Evolutionary conservation across 495 filamentous ascomycete genomes (phyloP), one percentile per base, ranked within the genome.

Genomic region (Neurospora sp.): DNA sequence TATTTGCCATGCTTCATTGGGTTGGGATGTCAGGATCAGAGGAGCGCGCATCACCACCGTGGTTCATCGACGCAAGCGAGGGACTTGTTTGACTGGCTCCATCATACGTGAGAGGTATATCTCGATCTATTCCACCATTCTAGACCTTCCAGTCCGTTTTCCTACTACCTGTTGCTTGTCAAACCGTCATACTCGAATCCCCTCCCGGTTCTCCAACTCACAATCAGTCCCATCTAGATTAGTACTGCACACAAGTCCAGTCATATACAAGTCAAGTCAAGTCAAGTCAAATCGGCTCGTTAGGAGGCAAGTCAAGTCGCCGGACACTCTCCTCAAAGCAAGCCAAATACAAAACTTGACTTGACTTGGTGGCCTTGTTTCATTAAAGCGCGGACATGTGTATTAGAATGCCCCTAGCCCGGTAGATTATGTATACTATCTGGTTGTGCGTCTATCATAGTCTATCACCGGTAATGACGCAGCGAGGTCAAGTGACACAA

Each of bases 21-120:
- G n/a, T 41, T 16, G 40, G 14, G 2, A 0, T 16, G 0, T 5
- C 0, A 0, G 40, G 6, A 42, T 42, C 0, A 3, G 40, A 42
- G 14, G 2, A 18, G 0, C 40, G 14, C 18, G 14, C 14, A 42
- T 42, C 40, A 42, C 5, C 14, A 18, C 0, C 40, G 8, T 7
- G 2, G 5, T 18, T 7, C 5, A 7, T 42, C 2, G 14, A 42
- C 40, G 40, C 5, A 42, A 18, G 40, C 5, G 0, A 18, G 5
- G 5, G 5, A 14, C 4, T 42, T 42, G 40, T 42, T 42, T 42
- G 40, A 7, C 40, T 42, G 18, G 2, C 14, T 18, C 40, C 14
- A 7, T 18, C 0, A 42, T 42, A 42, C 14, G 40, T 18, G 40
- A 18, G 14, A 42, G 14, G 5, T 42, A 42, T 42, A 2, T 0